Evolutionary conservation across 2,329 filamentous ascomycete genomes (phyloP), one percentile per base, ranked within the genome.

Genomic region (Thielaviopsis ethacetica): DNA sequence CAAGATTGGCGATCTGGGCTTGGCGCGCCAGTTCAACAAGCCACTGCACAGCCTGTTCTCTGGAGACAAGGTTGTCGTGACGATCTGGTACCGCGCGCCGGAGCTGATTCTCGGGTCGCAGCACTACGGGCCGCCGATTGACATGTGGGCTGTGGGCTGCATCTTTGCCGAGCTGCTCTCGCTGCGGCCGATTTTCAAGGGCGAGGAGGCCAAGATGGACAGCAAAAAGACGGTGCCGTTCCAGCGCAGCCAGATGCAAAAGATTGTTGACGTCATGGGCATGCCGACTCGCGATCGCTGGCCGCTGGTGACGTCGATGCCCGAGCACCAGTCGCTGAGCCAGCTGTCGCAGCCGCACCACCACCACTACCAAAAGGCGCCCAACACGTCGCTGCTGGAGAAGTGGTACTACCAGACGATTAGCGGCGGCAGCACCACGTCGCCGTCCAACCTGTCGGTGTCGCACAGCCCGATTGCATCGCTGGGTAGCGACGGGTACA

Each of bases 121-220:
- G n/a, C 93, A 98, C 70, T 98, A 98, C 72, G 97, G 93, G 0
- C 91, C 93, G 0, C 91, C 93, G 22, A 89, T 98, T 63, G 93
- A 98, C 70, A 83, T 97, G 71, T 98, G 93, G 93, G 93, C 93
- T 2, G 84, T 98, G 0, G 93, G 93, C 0, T 98, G 93, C 70
- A 98, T 98, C 66, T 97, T 98, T 67, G 93, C 93, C 1, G 93
- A 98, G 70, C 76, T 98, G 2, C 74, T 98, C 0, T 91, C 88
- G 1, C 74, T 98, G 3, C 80, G 91, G 0, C 93, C 93, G 0
- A 97, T 98, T 58, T 98, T 98, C 71, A 98, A 98, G 68, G 93
- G 93, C 0, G 93, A 98, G 68, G 93, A 98, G 71, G 93, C 93
- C 17, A 98, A 98, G 73, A 96, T 97, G 86, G 93, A 98, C 71